Conservation (phyloP, 176 grass and related monocot genomes). For the Alopecurus myosuroides region DNA sequence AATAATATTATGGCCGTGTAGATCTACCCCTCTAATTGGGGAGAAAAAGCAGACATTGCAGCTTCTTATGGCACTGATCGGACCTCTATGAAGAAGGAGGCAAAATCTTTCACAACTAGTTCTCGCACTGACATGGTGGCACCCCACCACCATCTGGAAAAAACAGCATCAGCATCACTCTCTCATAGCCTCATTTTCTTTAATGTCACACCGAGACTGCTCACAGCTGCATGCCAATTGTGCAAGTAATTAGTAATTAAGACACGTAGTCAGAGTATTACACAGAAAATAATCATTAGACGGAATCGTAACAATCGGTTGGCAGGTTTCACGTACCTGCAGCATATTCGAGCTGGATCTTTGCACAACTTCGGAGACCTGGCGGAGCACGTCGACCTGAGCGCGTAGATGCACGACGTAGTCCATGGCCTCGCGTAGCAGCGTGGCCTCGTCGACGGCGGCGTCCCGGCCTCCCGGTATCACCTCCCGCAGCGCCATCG, state of each 20-base stretch:
- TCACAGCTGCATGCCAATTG: neutral
- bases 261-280: neutral
- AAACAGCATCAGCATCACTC: too few relatives aligned
- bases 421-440: constrained; percentile 65
- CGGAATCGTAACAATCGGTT: neutral
- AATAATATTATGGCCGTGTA: too few relatives aligned
- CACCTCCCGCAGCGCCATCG: constrained; percentile 47
- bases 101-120: neutral
- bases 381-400: constrained; percentile 60
- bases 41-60: too few relatives aligned
- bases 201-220: neutral
- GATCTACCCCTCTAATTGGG: too few relatives aligned
- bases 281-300: neutral
- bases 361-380: constrained; percentile 36
- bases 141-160: neutral
- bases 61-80: too few relatives aligned
- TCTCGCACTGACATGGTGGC: neutral
- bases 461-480: constrained; percentile 43
- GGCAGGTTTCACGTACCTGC: neutral
- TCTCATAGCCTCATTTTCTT: neutral
- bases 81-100: neutral
- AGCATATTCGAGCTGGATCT: neutral
- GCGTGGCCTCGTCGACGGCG: constrained; percentile 26
- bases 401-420: constrained; percentile 54
- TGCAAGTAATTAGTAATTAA: neutral